phyloP scores from a whole-genome alignment of 768 basidiomycete species.

The Pleurotus djamor region DNA sequence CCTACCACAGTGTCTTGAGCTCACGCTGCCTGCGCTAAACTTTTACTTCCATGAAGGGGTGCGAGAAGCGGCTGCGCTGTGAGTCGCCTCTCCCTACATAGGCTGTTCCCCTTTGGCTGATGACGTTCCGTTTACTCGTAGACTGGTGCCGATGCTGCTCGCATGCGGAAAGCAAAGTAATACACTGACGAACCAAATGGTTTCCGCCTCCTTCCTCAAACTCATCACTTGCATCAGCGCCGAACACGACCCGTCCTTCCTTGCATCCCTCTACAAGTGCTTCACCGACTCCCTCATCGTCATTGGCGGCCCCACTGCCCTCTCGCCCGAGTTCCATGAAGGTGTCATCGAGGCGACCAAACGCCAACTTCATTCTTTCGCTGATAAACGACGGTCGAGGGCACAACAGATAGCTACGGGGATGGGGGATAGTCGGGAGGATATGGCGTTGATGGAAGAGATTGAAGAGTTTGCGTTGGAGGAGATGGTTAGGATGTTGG shows the following conservation, averaged over 20 bases:
- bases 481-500: slow-evolving; percentile 70
- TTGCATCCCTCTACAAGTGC: slow-evolving; percentile 74
- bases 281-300: slow-evolving; percentile 61
- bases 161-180: slow-evolving; percentile 64
- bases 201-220: slow-evolving; percentile 64
- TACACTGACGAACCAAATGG: slow-evolving; percentile 67
- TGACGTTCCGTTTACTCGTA: slow-evolving; percentile 19
- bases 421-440: slow-evolving; percentile 46
- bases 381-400: slow-evolving; percentile 64
- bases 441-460: slow-evolving; percentile 72
- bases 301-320: slow-evolving; percentile 49
- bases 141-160: slow-evolving; percentile 71
- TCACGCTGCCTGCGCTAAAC: slow-evolving; percentile 65
- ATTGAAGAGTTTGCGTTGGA: slow-evolving; percentile 82
- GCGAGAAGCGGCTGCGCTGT: slow-evolving; percentile 76
- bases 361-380: slow-evolving; percentile 64
- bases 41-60: slow-evolving; percentile 89
- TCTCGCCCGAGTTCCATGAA: slow-evolving; percentile 51
- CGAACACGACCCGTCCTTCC: slow-evolving; percentile 77
- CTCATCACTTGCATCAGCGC: slow-evolving; percentile 58
- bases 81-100: slow-evolving; percentile 18
- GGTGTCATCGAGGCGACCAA: slow-evolving; percentile 69
- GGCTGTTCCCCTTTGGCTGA: not conserved
- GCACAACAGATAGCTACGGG: slow-evolving; percentile 29
- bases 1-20: slow-evolving; percentile 65